A percentile compares a stretch with the other conserved stretches of the same genome.
Conservation (phyloP, 495 filamentous ascomycete species). For the Jackrogersella multiformis region DNA sequence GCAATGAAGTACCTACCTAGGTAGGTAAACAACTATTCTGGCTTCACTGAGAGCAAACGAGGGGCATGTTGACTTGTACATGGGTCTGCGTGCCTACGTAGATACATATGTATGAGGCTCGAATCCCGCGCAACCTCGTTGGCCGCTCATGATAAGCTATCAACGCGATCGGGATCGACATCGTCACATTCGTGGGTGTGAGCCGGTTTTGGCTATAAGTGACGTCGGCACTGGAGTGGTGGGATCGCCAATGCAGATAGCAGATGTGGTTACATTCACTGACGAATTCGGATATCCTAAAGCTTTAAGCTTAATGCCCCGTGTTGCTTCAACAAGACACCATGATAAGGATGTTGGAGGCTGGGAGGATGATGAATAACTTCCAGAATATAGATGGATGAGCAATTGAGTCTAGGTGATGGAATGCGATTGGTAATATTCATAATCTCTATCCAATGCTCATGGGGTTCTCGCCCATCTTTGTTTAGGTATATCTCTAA, state of each 20-base stretch:
- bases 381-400: too few relatives aligned
- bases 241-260: not conserved
- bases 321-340: not conserved
- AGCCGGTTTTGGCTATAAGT: constrained; percentile 4
- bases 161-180: not conserved
- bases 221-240: constrained; percentile 1
- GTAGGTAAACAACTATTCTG: not conserved
- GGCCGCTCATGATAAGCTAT: not conserved
- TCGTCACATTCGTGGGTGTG: constrained; percentile 1
- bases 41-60: not conserved
- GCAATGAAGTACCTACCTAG: too few relatives aligned
- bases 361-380: too few relatives aligned
- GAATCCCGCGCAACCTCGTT: not conserved
- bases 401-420: too few relatives aligned
- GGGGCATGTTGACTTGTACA: not conserved
- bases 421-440: constrained; percentile 9
- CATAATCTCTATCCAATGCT: constrained; percentile 26
- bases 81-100: not conserved
- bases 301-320: not conserved
- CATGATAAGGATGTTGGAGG: not conserved
- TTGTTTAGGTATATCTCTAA: constrained; percentile 6
- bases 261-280: constrained; percentile 16
- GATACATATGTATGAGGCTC: not conserved
- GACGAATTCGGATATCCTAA: constrained; percentile 12
- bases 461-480: constrained; percentile 15